Percentiles rank a stretch among this genome's conserved stretches.
Evolutionary conservation across 345 rosid genomes (phyloP).

Genomic region (Gossypium bickii): DNA sequence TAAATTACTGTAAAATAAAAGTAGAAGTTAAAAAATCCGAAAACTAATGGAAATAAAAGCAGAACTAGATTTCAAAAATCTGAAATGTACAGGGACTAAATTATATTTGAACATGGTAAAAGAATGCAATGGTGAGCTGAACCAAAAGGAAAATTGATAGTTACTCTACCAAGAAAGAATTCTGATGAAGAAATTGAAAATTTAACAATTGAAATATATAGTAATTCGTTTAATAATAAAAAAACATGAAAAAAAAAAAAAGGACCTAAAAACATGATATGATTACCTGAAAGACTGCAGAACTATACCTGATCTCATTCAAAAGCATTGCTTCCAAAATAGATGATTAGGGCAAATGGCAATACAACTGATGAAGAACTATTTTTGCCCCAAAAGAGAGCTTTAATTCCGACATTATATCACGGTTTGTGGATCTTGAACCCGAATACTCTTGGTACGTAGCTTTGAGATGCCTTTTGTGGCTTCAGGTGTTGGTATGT

Average conservation of each 20-base stretch:
- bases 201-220: constrained; percentile 23
- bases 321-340: constrained; percentile 20
- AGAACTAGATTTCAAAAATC: too few relatives aligned
- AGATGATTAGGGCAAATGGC: constrained; percentile 13
- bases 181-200: constrained; percentile 10
- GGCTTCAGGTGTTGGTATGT: constrained; percentile 90
- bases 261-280: constrained; percentile 14
- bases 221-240: constrained; percentile 8
- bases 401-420: constrained; percentile 32
- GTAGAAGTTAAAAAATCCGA: too few relatives aligned
- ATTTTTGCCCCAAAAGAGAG: constrained; percentile 15
- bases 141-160: neutral
- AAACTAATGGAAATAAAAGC: too few relatives aligned
- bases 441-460: constrained; percentile 91
- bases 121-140: neutral
- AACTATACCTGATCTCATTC: constrained; percentile 19
- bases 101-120: neutral
- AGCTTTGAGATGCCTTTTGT: constrained; percentile 70
- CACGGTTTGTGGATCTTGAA: constrained; percentile 86
- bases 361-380: constrained; percentile 11
- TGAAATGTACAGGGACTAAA: too few relatives aligned
- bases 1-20: too few relatives aligned
- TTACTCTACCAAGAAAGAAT: constrained; percentile 12
- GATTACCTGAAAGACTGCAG: constrained; percentile 13
- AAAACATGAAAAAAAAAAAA: neutral